Conservation (phyloP, 495 filamentous ascomycete species). For the Annulohypoxylon stygium region DNA sequence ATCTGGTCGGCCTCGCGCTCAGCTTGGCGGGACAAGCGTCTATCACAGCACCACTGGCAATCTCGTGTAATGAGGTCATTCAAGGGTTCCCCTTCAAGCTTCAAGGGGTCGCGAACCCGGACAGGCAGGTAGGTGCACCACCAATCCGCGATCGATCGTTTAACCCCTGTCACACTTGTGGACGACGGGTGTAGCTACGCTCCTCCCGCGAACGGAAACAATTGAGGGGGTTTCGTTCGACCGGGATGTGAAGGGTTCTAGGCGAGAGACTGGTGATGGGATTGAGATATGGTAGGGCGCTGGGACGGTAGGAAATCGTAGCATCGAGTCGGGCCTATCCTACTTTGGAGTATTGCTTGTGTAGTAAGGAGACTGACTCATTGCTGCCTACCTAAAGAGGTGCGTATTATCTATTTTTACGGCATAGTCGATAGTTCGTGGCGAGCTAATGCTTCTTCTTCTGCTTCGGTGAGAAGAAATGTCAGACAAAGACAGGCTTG, state of each 20-base stretch:
- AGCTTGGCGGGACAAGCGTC: conserved; percentile 27
- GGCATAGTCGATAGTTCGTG: not conserved
- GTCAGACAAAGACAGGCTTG: not conserved
- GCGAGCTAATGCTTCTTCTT: not conserved
- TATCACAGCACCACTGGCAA: conserved; percentile 13
- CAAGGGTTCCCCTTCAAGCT: not conserved
- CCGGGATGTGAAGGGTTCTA: not conserved
- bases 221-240: not conserved
- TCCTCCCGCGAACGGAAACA: conserved; percentile 39
- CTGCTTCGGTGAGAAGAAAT: not conserved
- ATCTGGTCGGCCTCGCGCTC: conserved; percentile 24
- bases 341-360: conserved; percentile 8
- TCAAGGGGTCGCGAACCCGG: not conserved
- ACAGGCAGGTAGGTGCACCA: conserved; percentile 31
- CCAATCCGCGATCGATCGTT: conserved; percentile 26
- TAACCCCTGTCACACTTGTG: conserved; percentile 4
- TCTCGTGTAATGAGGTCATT: conserved; percentile 34
- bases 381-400: conserved; percentile 10
- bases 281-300: not conserved
- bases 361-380: conserved; percentile 7
- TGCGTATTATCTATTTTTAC: not conserved
- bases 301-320: not conserved
- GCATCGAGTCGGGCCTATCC: conserved; percentile 36
- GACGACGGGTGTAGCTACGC: not conserved
- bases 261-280: not conserved